Base-by-base conservation (phyloP, 768 basidiomycete genomes). In the Favolaschia claudopus region DNA sequence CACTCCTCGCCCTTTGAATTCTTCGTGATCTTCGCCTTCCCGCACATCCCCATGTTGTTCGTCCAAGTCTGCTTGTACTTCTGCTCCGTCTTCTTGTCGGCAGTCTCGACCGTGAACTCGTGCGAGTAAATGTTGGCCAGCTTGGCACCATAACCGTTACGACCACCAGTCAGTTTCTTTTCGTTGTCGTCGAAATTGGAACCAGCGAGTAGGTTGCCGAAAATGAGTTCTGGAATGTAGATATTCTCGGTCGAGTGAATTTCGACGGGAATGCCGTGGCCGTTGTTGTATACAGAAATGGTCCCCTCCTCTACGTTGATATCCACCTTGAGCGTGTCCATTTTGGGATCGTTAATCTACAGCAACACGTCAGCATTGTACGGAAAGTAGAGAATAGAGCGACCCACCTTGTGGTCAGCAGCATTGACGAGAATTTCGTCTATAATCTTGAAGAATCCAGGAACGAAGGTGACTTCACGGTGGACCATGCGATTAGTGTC, bases 401-500 rank as follows among this genome's bases (percentile, higher is more conserved):
- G 9, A 73, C 80, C 54, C 62, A 93, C 96, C 89, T 99, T 99
- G 78, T 99, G 97, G 73, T 99, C 97, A 4, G 97, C 97, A 20
- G 97, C 97, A 74, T 99, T 99, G 67, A 99, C 97, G 3, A 99
- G 81, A 69, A 99, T 99, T 77, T 99, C 97, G 69, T 99, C 97
- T 14, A 99, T 90, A 68, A 99, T 99, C 83, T 99, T 99, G 85
- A 96, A 95, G 74, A 99, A 96, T 50, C 96, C 97, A 0, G 97
- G 97, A 2, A 98, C 96, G 70, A 90, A 99, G 67, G 87, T 92
- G 62, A 90, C 91, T 44, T 88, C 95, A 68, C 89, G 83, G 67
- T 87, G 75, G 1, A 86, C 86, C 89, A 99, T 95, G 27, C 88
- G 89, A 69, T 94, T 95, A 34, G 78, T 85, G 32, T 88, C 89